A percentile compares a stretch with the other conserved stretches of the same genome.
phyloP scores from a whole-genome alignment of 2,329 filamentous ascomycete species.

The Ascochyta lentis region DNA sequence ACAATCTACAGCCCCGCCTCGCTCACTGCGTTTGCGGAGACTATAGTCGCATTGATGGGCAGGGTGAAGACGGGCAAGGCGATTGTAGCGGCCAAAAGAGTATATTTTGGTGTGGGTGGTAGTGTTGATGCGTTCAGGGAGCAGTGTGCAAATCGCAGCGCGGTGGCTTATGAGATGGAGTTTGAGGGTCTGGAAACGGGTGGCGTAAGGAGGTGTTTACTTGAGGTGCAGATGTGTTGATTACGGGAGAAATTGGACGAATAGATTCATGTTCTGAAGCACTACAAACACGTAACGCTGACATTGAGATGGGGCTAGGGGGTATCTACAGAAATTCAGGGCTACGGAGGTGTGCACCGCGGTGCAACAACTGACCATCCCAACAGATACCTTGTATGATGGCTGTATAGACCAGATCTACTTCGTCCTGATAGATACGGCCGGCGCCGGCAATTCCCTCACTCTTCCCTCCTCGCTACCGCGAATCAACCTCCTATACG shows the following conservation, averaged over 20 bases:
- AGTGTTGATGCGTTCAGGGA: constrained; percentile 76
- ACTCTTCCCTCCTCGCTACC: constrained; percentile 14
- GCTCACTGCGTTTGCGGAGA: constrained; percentile 71
- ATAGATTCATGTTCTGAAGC: too few species aligned
- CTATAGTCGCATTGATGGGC: constrained; percentile 65
- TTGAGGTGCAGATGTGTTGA: constrained; percentile 53
- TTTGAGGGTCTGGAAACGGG: constrained; percentile 52
- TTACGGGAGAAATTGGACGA: neutral
- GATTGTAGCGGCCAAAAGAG: constrained; percentile 75
- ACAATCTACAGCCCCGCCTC: constrained; percentile 83
- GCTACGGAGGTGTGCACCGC: neutral
- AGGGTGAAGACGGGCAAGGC: constrained; percentile 63
- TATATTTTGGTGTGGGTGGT: constrained; percentile 86
- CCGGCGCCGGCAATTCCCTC: constrained; percentile 25
- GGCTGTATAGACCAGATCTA: neutral
- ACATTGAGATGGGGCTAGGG: neutral
- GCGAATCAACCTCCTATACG: constrained; percentile 27
- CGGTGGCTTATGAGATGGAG: constrained; percentile 57
- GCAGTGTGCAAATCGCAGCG: constrained; percentile 51
- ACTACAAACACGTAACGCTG: too few species aligned
- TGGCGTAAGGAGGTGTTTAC: constrained; percentile 56
- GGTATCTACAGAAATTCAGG: neutral
- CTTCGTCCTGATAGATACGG: constrained; percentile 22
- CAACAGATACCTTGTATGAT: neutral
- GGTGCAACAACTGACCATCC: neutral